Evolutionary conservation across 768 basidiomycete species (phyloP).

Genomic region (Termitomyces sp.): DNA sequence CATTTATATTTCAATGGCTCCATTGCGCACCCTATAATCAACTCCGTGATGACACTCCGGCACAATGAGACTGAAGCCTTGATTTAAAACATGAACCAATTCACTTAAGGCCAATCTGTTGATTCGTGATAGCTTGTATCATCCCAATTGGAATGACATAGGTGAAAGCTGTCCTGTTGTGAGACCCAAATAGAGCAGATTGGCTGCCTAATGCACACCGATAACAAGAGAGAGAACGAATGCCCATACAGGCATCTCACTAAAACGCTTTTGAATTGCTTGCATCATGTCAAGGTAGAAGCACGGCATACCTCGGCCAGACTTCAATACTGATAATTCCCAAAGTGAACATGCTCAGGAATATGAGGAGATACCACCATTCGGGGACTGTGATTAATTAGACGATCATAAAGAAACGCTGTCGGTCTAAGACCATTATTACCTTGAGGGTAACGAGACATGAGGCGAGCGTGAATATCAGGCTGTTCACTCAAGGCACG

Average conservation of each 20-base stretch:
- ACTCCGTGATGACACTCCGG: slow-evolving; percentile 72
- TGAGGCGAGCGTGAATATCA: slow-evolving; percentile 83
- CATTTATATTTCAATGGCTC: not conserved
- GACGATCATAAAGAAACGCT: not conserved
- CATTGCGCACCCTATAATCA: slow-evolving; percentile 61
- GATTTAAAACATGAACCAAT: not conserved
- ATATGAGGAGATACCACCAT: slow-evolving; percentile 78
- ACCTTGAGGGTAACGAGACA: slow-evolving; percentile 62
- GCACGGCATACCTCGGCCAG: slow-evolving; percentile 41
- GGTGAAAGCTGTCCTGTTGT: slow-evolving; percentile 32
- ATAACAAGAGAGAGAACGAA: slow-evolving; percentile 67
- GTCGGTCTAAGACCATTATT: not conserved
- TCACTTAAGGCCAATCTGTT: slow-evolving; percentile 59
- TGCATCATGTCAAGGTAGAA: not conserved
- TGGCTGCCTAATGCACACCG: slow-evolving; percentile 23
- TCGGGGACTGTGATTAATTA: slow-evolving; percentile 44
- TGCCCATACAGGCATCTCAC: slow-evolving; percentile 34
- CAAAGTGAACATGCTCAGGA: slow-evolving; percentile 60
- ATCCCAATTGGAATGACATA: slow-evolving; percentile 67
- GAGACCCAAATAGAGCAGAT: slow-evolving; percentile 17
- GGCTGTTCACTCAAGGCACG: slow-evolving; percentile 72
- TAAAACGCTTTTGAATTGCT: slow-evolving; percentile 25
- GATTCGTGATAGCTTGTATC: slow-evolving; percentile 74
- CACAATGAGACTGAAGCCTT: slow-evolving; percentile 20
- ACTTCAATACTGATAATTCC: slow-evolving; percentile 64